Base-by-base conservation (phyloP, 768 basidiomycete species). In the Calocybe indica region DNA sequence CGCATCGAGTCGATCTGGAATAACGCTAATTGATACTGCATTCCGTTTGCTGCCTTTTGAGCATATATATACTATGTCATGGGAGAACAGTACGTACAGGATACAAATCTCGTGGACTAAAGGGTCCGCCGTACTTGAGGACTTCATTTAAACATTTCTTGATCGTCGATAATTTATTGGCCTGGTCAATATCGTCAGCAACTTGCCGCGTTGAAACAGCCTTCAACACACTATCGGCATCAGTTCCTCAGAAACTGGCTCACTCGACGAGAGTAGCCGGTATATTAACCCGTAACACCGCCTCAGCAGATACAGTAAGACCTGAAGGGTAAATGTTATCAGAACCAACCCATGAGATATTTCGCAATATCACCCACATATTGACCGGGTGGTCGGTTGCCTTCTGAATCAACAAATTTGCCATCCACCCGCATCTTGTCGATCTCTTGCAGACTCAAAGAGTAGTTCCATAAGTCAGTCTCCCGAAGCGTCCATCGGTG, bases 61-160 rank as follows among this genome's bases (percentile, higher is more conserved):
- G 22, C 22, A 22, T 4, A 22, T 22, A 22, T 22, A 22, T 4
- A 22, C 22, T 1, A 22, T 22, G 22, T 22, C 22, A 22, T 4
- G 4, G 22, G 4, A 22, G 22, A 22, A 22, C 9, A 32, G 51
- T 22, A 73, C 88, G 52, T 62, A 93, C 91, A 13, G 94, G 94
- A 69, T 96, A 96, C 32, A 97, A 73, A 62, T 97, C 94, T 36
- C 92, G 82, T 13, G 93, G 82, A 53, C 78, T 89, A 60, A 94
- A 95, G 1, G 92, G 89, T 10, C 93, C 94, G 11, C 94, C 94
- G 57, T 92, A 93, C 61, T 95, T 96, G 50, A 88, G 74, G 2
- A 97, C 94, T 67, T 97, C 94, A 58, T 95, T 95, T 46, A 97
- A 72, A 58, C 93, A 95, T 61, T 95, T 95, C 74, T 95, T 96